Evolutionary conservation across 805 yeast genomes (phyloP).

Genomic region (Maudiozyma bulderi): DNA sequence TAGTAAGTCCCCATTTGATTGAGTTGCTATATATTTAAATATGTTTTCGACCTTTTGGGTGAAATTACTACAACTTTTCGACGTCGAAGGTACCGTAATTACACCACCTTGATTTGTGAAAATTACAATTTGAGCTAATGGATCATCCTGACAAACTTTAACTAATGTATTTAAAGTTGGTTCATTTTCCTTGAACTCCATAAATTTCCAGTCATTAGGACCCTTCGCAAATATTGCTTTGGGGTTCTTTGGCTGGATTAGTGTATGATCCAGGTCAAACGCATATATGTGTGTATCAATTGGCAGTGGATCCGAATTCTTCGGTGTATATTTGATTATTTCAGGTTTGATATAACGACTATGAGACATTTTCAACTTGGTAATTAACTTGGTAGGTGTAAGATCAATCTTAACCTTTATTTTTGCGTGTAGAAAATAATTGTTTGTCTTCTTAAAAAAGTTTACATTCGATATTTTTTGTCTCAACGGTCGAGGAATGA

Average conservation of each 20-base stretch:
- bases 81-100: slow-evolving; percentile 20
- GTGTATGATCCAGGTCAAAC: slow-evolving; percentile 80
- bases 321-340: slow-evolving; percentile 36
- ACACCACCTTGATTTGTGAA: slow-evolving; percentile 80
- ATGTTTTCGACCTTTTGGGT: slow-evolving; percentile 34
- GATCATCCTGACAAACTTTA: slow-evolving; percentile 9
- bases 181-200: slow-evolving; percentile 29
- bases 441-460: too few species aligned
- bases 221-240: slow-evolving; percentile 46
- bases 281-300: slow-evolving; percentile 39
- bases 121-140: slow-evolving; percentile 43
- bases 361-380: slow-evolving; percentile 14
- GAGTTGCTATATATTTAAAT: slow-evolving; percentile 20
- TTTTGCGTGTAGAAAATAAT: too few species aligned
- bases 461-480: too few species aligned
- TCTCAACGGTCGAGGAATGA: too few species aligned
- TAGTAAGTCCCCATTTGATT: slow-evolving; percentile 20
- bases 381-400: background rate
- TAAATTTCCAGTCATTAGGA: slow-evolving; percentile 69
- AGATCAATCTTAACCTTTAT: too few species aligned
- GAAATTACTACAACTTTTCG: slow-evolving; percentile 33
- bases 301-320: background rate
- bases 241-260: slow-evolving; percentile 46
- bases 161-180: slow-evolving; percentile 14
- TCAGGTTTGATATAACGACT: slow-evolving; percentile 34